Evolutionary conservation across 2,329 filamentous ascomycete genomes (phyloP).

Genomic region (Paraconiothyrium sp.): DNA sequence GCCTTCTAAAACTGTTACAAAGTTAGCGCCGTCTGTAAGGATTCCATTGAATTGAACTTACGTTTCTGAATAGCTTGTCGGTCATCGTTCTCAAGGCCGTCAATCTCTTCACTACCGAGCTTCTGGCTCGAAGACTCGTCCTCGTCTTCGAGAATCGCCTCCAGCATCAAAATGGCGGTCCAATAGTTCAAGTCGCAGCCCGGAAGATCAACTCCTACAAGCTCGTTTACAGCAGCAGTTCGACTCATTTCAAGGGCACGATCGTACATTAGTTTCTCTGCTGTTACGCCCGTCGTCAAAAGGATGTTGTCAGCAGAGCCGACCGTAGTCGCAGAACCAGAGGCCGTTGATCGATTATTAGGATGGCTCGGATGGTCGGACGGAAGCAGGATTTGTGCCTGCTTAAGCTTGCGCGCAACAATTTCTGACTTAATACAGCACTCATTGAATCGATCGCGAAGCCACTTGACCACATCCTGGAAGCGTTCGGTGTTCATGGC

Average conservation of each 20-base stretch:
- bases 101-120: constrained; percentile 59
- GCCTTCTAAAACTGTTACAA: constrained; percentile 56
- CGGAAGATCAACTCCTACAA: constrained; percentile 85
- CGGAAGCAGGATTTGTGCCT: constrained; percentile 85
- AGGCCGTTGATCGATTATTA: constrained; percentile 73
- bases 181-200: constrained; percentile 94
- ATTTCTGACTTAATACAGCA: constrained; percentile 96
- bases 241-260: constrained; percentile 97
- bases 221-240: constrained; percentile 92
- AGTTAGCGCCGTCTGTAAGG: constrained; percentile 30
- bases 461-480: constrained; percentile 95
- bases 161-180: constrained; percentile 92
- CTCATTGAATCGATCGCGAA: constrained; percentile 93
- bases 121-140: constrained; percentile 63
- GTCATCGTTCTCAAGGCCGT: constrained; percentile 73
- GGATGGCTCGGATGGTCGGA: constrained; percentile 87
- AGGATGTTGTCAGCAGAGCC: constrained; percentile 81
- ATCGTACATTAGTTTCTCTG: constrained; percentile 98
- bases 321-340: constrained; percentile 65
- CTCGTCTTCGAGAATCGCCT: constrained; percentile 90
- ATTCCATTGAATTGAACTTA: constrained; percentile 56
- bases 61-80: constrained; percentile 77
- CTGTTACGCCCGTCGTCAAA: constrained; percentile 87
- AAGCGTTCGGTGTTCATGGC: constrained; percentile 73
- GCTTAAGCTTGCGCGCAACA: constrained; percentile 85